A percentile compares a stretch with the other conserved stretches of the same genome.
Evolutionary conservation across 106 monocot species (phyloP).

Genomic region (Dactylorhiza incarnata): DNA sequence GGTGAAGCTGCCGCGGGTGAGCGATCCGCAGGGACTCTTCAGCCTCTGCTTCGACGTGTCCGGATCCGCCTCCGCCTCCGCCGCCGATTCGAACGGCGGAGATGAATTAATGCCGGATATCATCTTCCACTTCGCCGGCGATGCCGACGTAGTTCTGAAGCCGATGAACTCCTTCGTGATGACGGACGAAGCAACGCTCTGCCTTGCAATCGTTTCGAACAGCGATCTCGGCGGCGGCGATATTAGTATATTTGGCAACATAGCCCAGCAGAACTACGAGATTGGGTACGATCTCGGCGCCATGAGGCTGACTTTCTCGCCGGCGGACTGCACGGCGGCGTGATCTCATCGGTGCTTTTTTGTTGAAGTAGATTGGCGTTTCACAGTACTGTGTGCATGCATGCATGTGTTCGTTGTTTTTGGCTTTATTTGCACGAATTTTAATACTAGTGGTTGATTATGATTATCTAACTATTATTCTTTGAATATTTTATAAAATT

Average conservation of each 20-base stretch:
- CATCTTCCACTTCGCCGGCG: constrained; percentile 12
- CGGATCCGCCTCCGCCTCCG: neutral
- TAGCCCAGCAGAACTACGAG: constrained; percentile 48
- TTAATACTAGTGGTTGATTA: too few relatives aligned
- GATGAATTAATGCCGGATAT: constrained; percentile 22
- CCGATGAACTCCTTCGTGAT: constrained; percentile 15
- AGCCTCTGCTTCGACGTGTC: constrained; percentile 23
- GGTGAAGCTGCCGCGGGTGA: constrained; percentile 11
- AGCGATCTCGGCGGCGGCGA: neutral
- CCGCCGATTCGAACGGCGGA: too few relatives aligned
- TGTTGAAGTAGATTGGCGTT: too few relatives aligned
- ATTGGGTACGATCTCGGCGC: constrained; percentile 37
- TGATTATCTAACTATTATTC: too few relatives aligned
- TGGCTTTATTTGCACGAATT: too few relatives aligned
- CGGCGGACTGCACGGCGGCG: constrained; percentile 13
- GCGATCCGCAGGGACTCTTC: neutral
- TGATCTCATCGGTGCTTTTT: neutral
- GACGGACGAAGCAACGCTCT: constrained; percentile 2
- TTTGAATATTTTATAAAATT: too few relatives aligned
- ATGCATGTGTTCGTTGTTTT: too few relatives aligned
- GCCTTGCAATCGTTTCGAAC: constrained; percentile 20
- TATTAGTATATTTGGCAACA: constrained; percentile 22
- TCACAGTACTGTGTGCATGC: too few relatives aligned
- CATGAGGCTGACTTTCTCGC: constrained; percentile 19
- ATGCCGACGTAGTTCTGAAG: constrained; percentile 16